A percentile compares a stretch with the other conserved stretches of the same genome.
phyloP scores from a whole-genome alignment of 345 rosid species.

The Rubroshorea leprosula region DNA sequence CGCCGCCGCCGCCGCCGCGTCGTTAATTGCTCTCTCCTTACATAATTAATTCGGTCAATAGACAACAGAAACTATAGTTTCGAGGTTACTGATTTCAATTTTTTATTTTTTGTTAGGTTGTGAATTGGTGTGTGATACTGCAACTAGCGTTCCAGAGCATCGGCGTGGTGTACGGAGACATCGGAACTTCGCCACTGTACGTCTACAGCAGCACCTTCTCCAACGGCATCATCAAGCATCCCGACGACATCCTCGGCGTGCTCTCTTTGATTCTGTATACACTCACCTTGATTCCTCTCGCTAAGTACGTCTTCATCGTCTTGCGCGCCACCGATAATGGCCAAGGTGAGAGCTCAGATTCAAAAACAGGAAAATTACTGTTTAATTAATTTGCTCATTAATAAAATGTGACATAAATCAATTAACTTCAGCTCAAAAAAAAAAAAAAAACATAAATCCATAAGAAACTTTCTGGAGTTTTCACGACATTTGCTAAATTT shows the following conservation, averaged over 20 bases:
- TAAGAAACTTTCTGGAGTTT: no score
- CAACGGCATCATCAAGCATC: background rate
- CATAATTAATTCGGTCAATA: background rate
- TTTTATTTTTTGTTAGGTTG: background rate
- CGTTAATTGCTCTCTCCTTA: no score
- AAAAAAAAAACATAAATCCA: no score
- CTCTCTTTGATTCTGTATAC: slow-evolving; percentile 18
- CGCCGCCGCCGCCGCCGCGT: no score
- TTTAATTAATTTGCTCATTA: no score
- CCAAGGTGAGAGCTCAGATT: no score
- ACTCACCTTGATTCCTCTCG: slow-evolving; percentile 7
- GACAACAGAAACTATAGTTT: background rate
- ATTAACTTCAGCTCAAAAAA: no score
- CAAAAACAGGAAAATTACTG: no score
- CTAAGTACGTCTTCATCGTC: slow-evolving; percentile 17
- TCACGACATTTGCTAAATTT: no score
- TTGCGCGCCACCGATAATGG: slow-evolving; percentile 16
- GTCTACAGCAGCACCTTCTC: background rate
- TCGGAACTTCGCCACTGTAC: slow-evolving; percentile 16
- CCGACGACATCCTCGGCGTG: slow-evolving; percentile 7
- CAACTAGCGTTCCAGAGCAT: slow-evolving; percentile 18
- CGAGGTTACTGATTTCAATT: background rate
- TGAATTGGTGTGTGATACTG: slow-evolving; percentile 4
- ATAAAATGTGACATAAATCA: no score
- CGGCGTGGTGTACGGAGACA: slow-evolving; percentile 15